Conservation (phyloP, 257 asterid genomes). For the Solanum phureja region DNA sequence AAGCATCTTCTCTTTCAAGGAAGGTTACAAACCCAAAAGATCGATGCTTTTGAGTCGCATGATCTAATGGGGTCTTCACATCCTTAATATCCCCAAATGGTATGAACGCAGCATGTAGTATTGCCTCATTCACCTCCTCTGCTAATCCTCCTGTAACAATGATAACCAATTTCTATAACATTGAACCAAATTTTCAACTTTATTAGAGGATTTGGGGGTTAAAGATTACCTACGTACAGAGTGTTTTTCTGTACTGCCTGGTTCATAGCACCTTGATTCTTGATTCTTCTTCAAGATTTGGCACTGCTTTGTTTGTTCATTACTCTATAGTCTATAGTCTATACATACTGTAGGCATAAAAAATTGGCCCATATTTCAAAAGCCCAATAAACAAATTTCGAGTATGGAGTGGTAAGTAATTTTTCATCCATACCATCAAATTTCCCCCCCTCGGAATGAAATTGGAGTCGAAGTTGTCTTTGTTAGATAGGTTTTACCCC, state of each 20-base stretch:
- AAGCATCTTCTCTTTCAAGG: conserved; percentile 83
- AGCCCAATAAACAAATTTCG: background rate
- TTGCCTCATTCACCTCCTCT: conserved; percentile 84
- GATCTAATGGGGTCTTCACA: conserved; percentile 90
- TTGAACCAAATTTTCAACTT: background rate
- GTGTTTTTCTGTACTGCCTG: conserved; percentile 93
- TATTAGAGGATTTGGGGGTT: background rate
- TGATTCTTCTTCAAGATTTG: background rate
- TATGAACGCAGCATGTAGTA: conserved; percentile 81
- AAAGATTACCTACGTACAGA: conserved; percentile 37
- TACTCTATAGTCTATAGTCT: no score
- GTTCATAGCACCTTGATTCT: conserved; percentile 34
- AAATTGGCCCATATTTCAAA: background rate
- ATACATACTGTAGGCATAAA: background rate
- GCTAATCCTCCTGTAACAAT: conserved; percentile 55
- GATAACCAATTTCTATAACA: background rate
- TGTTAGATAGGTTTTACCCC: background rate
- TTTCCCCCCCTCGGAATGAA: background rate
- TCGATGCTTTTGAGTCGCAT: conserved; percentile 93
- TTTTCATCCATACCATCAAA: background rate
- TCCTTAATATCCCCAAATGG: conserved; percentile 96
- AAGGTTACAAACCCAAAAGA: conserved; percentile 93
- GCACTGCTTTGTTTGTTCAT: background rate
- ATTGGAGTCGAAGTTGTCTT: background rate
- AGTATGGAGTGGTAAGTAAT: background rate